Conservation (phyloP, 202 grass and related monocot species). For the Schoenoplectus tabernaemontani region DNA sequence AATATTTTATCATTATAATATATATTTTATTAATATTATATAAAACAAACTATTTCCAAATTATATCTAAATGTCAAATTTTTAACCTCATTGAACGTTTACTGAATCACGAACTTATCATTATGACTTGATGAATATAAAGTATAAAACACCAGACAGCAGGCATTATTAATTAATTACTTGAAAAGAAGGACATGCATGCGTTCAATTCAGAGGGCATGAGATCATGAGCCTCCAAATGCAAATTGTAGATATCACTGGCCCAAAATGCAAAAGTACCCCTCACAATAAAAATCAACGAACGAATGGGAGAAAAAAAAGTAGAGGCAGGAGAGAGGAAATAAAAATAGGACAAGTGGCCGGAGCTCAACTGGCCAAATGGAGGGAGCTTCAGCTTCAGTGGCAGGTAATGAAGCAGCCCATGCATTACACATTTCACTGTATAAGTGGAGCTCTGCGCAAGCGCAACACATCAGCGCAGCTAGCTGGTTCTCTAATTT, state of each 20-base stretch:
- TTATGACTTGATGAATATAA: too few species aligned
- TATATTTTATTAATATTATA: too few species aligned
- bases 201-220: background rate
- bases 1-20: too few species aligned
- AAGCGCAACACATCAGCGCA: too few species aligned
- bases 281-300: constrained; percentile 2
- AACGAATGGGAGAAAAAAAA: background rate
- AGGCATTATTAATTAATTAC: background rate
- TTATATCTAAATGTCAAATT: too few species aligned
- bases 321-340: background rate
- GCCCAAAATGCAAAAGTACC: background rate
- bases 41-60: too few species aligned
- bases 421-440: too few species aligned
- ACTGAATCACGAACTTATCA: too few species aligned
- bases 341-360: background rate
- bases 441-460: too few species aligned
- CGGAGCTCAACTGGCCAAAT: constrained; percentile 14
- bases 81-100: too few species aligned
- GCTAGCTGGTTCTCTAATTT: too few species aligned
- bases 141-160: too few species aligned
- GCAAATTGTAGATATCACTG: background rate
- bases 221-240: background rate
- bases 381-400: constrained; percentile 12
- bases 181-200: background rate
- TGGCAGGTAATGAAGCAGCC: background rate